A percentile compares a stretch with the other conserved stretches of the same genome.
phyloP scores from a whole-genome alignment of 805 yeast species.

The Myxozyma monticola region DNA sequence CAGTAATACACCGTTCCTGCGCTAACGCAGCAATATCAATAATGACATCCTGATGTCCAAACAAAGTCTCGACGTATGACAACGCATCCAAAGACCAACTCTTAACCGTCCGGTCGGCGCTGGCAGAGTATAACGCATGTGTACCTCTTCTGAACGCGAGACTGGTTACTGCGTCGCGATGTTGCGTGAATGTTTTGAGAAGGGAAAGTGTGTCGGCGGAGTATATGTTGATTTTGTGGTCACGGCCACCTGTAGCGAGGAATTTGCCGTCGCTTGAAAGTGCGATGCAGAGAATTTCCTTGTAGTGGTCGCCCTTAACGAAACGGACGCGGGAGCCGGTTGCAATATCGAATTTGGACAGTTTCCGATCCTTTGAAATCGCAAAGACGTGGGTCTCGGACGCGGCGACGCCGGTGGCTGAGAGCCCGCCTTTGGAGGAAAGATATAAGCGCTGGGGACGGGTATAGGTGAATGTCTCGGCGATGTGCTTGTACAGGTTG shows the following conservation, averaged over 20 bases:
- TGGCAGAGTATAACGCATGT: constrained; percentile 86
- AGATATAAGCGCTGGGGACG: constrained; percentile 19
- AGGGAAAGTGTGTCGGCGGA: constrained; percentile 75
- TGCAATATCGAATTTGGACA: constrained; percentile 76
- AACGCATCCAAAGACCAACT: constrained; percentile 82
- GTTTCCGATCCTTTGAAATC: constrained; percentile 75
- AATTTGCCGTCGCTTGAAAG: constrained; percentile 83
- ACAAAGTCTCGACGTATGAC: constrained; percentile 84
- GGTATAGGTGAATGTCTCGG: constrained; percentile 3
- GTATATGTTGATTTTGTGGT: constrained; percentile 81
- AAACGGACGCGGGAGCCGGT: constrained; percentile 67
- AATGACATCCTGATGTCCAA: constrained; percentile 93
- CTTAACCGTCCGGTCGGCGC: constrained; percentile 88
- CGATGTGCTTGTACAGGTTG: constrained; percentile 59
- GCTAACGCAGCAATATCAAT: constrained; percentile 77
- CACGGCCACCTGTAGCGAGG: constrained; percentile 89
- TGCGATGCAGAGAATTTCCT: constrained; percentile 73
- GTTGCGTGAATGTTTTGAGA: constrained; percentile 70
- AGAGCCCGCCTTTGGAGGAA: constrained; percentile 9
- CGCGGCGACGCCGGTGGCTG: constrained; percentile 20
- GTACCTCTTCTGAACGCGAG: constrained; percentile 75
- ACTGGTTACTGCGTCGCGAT: constrained; percentile 70
- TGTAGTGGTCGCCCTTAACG: constrained; percentile 63
- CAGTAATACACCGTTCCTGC: constrained; percentile 91
- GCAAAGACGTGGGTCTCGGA: constrained; percentile 56